phyloP scores from a whole-genome alignment of 2,329 filamentous ascomycete genomes.

The Fusarium tanahbumbuense region DNA sequence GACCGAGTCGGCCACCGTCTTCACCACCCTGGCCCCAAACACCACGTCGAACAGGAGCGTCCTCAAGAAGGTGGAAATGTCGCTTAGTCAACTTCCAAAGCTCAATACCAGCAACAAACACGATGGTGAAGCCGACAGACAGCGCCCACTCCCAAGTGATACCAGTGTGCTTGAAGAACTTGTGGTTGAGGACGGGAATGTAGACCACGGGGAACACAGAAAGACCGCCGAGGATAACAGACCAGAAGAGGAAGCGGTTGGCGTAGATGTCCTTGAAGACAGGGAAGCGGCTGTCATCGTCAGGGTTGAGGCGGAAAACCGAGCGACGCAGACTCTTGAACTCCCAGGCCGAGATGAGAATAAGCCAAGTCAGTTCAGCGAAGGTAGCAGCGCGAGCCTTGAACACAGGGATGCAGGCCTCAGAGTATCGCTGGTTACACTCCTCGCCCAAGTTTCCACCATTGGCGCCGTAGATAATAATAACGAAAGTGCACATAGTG shows the following conservation, averaged over 20 bases:
- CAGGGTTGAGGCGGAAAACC: slow-evolving; percentile 74
- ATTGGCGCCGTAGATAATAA: slow-evolving; percentile 69
- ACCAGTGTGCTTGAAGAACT: slow-evolving; percentile 77
- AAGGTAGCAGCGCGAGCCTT: slow-evolving; percentile 78
- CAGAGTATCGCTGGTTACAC: slow-evolving; percentile 71
- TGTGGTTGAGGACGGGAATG: slow-evolving; percentile 75
- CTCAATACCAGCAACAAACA: slow-evolving; percentile 77
- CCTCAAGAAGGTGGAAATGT: slow-evolving; percentile 62
- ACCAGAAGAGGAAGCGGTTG: slow-evolving; percentile 78
- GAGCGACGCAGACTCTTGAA: slow-evolving; percentile 79
- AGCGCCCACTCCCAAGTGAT: slow-evolving; percentile 83
- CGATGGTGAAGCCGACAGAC: slow-evolving; percentile 69
- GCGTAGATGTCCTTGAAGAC: slow-evolving; percentile 72
- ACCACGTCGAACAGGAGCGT: slow-evolving; percentile 62
- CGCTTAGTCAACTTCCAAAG: slow-evolving; percentile 78
- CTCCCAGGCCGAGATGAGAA: slow-evolving; percentile 81
- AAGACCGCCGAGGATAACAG: slow-evolving; percentile 69
- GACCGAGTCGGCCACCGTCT: slow-evolving; percentile 59
- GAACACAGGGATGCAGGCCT: slow-evolving; percentile 71
- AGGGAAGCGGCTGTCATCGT: slow-evolving; percentile 62
- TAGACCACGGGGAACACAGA: slow-evolving; percentile 77
- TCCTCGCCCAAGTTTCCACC: slow-evolving; percentile 66
- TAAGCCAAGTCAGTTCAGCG: slow-evolving; percentile 78
- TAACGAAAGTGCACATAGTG: slow-evolving; percentile 73
- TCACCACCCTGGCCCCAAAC: slow-evolving; percentile 65